phyloP scores from a whole-genome alignment of 2,329 filamentous ascomycete genomes.

The Colletotrichum shisoi region DNA sequence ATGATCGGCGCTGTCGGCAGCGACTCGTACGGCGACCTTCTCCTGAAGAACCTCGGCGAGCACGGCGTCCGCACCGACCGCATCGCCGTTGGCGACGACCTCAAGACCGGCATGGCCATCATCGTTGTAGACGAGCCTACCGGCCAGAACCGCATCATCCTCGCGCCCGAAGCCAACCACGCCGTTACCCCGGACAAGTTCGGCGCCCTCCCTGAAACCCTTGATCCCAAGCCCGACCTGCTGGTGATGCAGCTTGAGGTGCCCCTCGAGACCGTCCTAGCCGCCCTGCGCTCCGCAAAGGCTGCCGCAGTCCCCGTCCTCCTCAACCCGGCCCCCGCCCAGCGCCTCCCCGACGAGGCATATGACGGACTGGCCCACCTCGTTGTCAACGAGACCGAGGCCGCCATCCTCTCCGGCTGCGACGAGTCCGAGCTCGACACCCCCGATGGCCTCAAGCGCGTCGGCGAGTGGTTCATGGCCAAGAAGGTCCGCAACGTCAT shows the following conservation, averaged over 20 bases:
- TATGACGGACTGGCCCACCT: slow-evolving; percentile 77
- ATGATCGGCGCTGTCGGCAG: slow-evolving; percentile 79
- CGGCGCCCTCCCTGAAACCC: slow-evolving; percentile 43
- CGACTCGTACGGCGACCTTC: slow-evolving; percentile 69
- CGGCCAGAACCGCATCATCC: slow-evolving; percentile 79
- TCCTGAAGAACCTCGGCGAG: slow-evolving; percentile 65
- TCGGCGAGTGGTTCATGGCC: slow-evolving; percentile 68
- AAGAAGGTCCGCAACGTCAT: slow-evolving; percentile 79
- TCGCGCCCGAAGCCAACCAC: slow-evolving; percentile 76
- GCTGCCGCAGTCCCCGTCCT: slow-evolving; percentile 67
- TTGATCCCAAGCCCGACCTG: slow-evolving; percentile 61
- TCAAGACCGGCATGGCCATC: slow-evolving; percentile 73
- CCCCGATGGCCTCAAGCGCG: slow-evolving; percentile 54
- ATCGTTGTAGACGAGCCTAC: slow-evolving; percentile 77
- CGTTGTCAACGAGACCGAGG: slow-evolving; percentile 91
- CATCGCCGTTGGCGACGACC: slow-evolving; percentile 53
- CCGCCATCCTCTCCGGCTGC: slow-evolving; percentile 72
- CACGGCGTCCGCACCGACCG: slow-evolving; percentile 69
- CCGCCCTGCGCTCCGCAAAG: slow-evolving; percentile 63
- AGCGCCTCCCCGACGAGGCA: slow-evolving; percentile 69
- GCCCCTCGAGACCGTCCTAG: slow-evolving; percentile 70
- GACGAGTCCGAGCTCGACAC: slow-evolving; percentile 59
- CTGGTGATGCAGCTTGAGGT: slow-evolving; percentile 83
- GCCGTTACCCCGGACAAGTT: slow-evolving; percentile 52
- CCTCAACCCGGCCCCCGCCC: slow-evolving; percentile 85